Conservation (phyloP, 1,284 basidiomycete genomes). For the Chalciporus piperatoides region DNA sequence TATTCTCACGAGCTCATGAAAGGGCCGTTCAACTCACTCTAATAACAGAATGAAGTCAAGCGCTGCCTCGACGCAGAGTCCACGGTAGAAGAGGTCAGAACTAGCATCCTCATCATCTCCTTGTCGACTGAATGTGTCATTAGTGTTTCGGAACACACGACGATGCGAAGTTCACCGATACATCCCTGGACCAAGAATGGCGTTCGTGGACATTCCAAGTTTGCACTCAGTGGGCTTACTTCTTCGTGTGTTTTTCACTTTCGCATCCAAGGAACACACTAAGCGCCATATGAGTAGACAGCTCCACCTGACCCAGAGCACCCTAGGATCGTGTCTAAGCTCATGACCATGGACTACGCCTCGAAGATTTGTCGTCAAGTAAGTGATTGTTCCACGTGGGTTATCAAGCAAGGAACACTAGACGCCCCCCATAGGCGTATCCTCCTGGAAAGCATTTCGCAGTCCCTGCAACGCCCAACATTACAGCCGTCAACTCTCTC, state of each 20-base stretch:
- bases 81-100: slow-evolving; percentile 58
- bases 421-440: slow-evolving; percentile 54
- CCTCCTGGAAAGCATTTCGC: slow-evolving; percentile 72
- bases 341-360: slow-evolving; percentile 73
- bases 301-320: slow-evolving; percentile 59
- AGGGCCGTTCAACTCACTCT: not conserved
- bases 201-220: slow-evolving; percentile 89
- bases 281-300: slow-evolving; percentile 40
- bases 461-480: slow-evolving; percentile 72
- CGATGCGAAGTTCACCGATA: slow-evolving; percentile 61
- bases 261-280: not conserved
- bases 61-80: slow-evolving; percentile 47
- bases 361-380: slow-evolving; percentile 79
- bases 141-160: slow-evolving; percentile 87
- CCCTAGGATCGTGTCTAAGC: slow-evolving; percentile 72
- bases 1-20: not conserved
- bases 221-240: slow-evolving; percentile 95
- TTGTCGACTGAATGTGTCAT: not conserved
- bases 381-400: slow-evolving; percentile 5
- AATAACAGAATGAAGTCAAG: slow-evolving; percentile 55
- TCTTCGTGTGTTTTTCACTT: slow-evolving; percentile 47
- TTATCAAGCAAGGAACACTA: not conserved
- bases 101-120: not conserved
- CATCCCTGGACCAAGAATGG: slow-evolving; percentile 69
- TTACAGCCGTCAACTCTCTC: slow-evolving; percentile 74